phyloP scores from a whole-genome alignment of 192 early-diverging fungal genomes.

The Martensiomyces pterosporus region DNA sequence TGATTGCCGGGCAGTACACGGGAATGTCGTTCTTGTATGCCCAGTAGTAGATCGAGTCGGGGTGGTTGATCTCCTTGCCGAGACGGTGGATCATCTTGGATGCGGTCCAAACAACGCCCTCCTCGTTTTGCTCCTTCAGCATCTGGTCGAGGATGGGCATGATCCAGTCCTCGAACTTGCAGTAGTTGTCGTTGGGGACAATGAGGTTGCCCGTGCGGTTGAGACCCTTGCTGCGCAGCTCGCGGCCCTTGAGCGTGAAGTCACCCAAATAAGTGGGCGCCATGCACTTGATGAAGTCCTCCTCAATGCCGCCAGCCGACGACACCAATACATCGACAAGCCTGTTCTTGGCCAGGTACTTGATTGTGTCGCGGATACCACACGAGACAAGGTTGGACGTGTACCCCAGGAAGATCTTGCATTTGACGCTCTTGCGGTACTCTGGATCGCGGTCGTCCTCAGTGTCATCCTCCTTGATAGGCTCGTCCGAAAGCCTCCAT shows the following conservation, averaged over 20 bases:
- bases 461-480: conserved; percentile 51
- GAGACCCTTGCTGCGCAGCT: conserved; percentile 81
- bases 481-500: conserved; percentile 89
- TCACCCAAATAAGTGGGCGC: conserved; percentile 81
- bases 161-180: conserved; percentile 99
- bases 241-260: conserved; percentile 71
- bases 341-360: conserved; percentile 83
- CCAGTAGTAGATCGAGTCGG: conserved; percentile 95
- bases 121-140: conserved; percentile 83
- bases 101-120: conserved; percentile 85
- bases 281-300: conserved; percentile 98
- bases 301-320: conserved; percentile 93
- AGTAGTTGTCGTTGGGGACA: conserved; percentile 99
- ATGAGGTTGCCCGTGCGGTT: conserved; percentile 97
- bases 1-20: conserved; percentile 94
- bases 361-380: conserved; percentile 87
- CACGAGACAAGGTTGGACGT: conserved; percentile 97
- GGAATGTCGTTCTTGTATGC: conserved; percentile 96
- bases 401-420: conserved; percentile 97
- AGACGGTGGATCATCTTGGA: conserved; percentile 83
- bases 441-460: conserved; percentile 62
- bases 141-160: conserved; percentile 90
- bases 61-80: conserved; percentile 86
- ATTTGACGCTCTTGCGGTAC: conserved; percentile 65
- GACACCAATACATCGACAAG: conserved; percentile 89